Conservation (phyloP, 2,329 filamentous ascomycete genomes). For the Talaromyces sp. region DNA sequence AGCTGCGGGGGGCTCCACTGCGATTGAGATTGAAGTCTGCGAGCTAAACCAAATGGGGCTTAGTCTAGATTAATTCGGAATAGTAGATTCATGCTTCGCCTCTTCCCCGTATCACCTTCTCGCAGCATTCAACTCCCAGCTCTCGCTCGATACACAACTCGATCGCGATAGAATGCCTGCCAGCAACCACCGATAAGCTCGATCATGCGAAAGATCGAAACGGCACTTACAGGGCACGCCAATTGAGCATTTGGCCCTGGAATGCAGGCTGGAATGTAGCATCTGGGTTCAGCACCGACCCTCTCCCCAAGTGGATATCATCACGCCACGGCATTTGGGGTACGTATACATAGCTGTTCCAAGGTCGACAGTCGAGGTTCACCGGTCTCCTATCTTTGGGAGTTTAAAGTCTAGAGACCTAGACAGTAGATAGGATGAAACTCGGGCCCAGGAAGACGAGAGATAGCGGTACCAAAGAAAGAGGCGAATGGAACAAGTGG, state of each 20-base stretch:
- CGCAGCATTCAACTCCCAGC: background rate
- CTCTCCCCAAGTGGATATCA: background rate
- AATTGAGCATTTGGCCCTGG: background rate
- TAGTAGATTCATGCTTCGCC: background rate
- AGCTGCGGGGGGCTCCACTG: background rate
- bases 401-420: background rate
- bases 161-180: background rate
- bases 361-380: background rate
- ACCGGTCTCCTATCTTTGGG: background rate
- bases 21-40: background rate
- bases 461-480: background rate
- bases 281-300: constrained; percentile 6
- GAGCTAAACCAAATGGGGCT: background rate
- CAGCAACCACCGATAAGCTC: background rate
- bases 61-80: background rate
- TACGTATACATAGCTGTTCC: background rate
- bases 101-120: background rate
- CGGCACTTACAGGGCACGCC: background rate
- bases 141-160: background rate
- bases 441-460: background rate
- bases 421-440: background rate
- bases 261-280: background rate
- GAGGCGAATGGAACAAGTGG: background rate
- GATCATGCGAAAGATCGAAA: background rate
- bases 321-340: background rate